phyloP scores from a whole-genome alignment of 768 basidiomycete genomes.

The Termitomyces sp. region DNA sequence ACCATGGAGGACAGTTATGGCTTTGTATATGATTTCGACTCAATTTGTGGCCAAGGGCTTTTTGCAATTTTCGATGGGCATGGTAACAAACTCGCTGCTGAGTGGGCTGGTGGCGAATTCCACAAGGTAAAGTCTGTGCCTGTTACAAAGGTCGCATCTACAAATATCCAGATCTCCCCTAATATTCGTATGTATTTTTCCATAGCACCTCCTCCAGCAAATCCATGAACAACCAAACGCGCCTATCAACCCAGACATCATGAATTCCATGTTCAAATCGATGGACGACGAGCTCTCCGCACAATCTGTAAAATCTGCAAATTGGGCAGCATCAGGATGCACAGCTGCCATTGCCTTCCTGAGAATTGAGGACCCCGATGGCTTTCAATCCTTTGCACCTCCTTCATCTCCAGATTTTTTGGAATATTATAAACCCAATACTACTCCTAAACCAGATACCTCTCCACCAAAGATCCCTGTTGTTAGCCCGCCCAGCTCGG shows the following conservation, averaged over 20 bases:
- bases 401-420: neutral
- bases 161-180: neutral
- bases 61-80: slow-evolving; percentile 15
- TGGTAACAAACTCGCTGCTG: slow-evolving; percentile 15
- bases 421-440: slow-evolving; percentile 6
- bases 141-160: neutral
- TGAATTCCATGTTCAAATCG: slow-evolving; percentile 10
- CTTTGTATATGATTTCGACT: slow-evolving; percentile 12
- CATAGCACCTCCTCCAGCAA: slow-evolving; percentile 11
- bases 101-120: slow-evolving; percentile 15
- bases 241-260: slow-evolving; percentile 7
- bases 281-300: slow-evolving; percentile 11
- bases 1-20: slow-evolving; percentile 17
- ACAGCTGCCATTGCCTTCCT: slow-evolving; percentile 14
- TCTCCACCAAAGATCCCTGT: neutral
- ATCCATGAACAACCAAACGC: slow-evolving; percentile 9
- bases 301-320: slow-evolving; percentile 9
- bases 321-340: slow-evolving; percentile 15
- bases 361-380: slow-evolving; percentile 12
- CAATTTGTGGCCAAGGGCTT: slow-evolving; percentile 12
- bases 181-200: neutral
- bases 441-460: neutral
- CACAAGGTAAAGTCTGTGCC: slow-evolving; percentile 10
- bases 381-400: slow-evolving; percentile 6
- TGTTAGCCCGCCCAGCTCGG: slow-evolving; percentile 1